These are phyloP conservation scores for Curvularia sp. DNA, from an alignment of 2,329 filamentous ascomycete species.

Conservation along the genomic window DNA sequence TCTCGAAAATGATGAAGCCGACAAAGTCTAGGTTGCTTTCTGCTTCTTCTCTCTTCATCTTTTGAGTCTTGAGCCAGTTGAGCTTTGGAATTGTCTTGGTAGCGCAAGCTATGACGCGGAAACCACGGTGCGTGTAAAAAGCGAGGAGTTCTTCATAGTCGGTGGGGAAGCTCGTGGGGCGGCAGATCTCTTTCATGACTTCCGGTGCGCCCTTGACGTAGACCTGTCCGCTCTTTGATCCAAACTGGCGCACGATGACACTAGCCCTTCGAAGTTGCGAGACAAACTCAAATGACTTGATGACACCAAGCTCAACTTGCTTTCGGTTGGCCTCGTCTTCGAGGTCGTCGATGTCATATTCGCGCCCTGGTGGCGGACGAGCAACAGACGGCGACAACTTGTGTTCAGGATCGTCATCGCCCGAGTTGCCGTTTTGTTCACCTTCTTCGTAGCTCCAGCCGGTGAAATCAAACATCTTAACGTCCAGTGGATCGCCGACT, in stretches of 20 bases:
- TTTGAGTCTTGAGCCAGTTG: conserved; percentile 93
- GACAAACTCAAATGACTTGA: conserved; percentile 93
- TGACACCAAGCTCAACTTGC: conserved; percentile 83
- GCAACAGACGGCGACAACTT: conserved; percentile 88
- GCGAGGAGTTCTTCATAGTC: conserved; percentile 91
- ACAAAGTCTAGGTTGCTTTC: conserved; percentile 86
- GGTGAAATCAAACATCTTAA: conserved; percentile 99
- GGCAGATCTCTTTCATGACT: conserved; percentile 93
- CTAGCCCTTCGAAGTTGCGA: conserved; percentile 91
- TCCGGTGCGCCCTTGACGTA: conserved; percentile 98
- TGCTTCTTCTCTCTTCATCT: conserved; percentile 85
- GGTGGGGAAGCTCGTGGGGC: conserved; percentile 78
- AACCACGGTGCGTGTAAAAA: conserved; percentile 94
- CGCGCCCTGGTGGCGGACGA: conserved; percentile 71
- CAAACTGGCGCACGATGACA: conserved; percentile 89
- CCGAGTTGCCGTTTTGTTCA: conserved; percentile 67
- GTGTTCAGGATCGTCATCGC: conserved; percentile 78
- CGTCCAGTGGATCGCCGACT: conserved; percentile 89
- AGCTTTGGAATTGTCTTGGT: conserved; percentile 86
- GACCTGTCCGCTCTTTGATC: conserved; percentile 80
- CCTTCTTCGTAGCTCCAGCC: conserved; percentile 92
- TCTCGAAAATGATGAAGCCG: conserved; percentile 98
- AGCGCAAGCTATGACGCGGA: conserved; percentile 94
- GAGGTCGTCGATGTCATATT: conserved; percentile 64
- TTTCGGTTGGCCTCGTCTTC: conserved; percentile 55